These are phyloP conservation scores for Diaporthe sp. DNA, from an alignment of 2,329 filamentous ascomycete genomes.

Conservation along the genomic window DNA sequence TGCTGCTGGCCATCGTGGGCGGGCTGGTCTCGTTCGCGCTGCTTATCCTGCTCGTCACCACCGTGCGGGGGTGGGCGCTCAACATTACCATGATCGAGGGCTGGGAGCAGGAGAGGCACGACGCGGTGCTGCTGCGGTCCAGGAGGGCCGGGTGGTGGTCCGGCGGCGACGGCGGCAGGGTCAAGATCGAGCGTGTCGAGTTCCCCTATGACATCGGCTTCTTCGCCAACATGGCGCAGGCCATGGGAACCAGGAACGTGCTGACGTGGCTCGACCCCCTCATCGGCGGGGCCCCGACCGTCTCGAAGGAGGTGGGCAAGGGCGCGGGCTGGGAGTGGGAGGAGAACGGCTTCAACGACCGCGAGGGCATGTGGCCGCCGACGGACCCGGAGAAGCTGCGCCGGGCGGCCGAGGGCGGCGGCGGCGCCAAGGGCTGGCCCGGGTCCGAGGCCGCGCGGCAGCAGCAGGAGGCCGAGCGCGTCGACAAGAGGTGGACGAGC, in stretches of 20 bases:
- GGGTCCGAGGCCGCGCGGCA: conserved; percentile 49
- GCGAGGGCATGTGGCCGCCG: conserved; percentile 73
- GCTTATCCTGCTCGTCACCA: conserved; percentile 74
- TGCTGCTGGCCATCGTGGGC: conserved; percentile 71
- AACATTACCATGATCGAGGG: conserved; percentile 87
- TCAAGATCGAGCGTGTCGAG: conserved; percentile 74
- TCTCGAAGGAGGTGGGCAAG: conserved; percentile 49
- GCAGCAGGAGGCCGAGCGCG: conserved; percentile 38
- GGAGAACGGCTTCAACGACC: conserved; percentile 83
- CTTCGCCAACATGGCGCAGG: conserved; percentile 79
- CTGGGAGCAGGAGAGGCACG: conserved; percentile 79
- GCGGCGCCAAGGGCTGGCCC: conserved; percentile 51
- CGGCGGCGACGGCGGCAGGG: conserved; percentile 44
- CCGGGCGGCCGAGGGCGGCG: conserved; percentile 50
- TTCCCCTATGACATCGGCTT: conserved; percentile 88
- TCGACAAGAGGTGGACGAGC: conserved; percentile 49
- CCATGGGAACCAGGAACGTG: conserved; percentile 79
- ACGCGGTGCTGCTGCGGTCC: conserved; percentile 65
- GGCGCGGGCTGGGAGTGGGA: conserved; percentile 74
- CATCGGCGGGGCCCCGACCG: conserved; percentile 63
- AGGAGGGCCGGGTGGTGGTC: conserved; percentile 58
- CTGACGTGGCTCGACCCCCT: conserved; percentile 80
- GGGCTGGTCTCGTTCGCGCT: conserved; percentile 73
- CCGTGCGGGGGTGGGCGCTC: conserved; percentile 71
- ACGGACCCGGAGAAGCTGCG: conserved; percentile 73